Conservation (phyloP, 2,329 filamentous ascomycete genomes). For the Coleophoma eucalyptorum region DNA sequence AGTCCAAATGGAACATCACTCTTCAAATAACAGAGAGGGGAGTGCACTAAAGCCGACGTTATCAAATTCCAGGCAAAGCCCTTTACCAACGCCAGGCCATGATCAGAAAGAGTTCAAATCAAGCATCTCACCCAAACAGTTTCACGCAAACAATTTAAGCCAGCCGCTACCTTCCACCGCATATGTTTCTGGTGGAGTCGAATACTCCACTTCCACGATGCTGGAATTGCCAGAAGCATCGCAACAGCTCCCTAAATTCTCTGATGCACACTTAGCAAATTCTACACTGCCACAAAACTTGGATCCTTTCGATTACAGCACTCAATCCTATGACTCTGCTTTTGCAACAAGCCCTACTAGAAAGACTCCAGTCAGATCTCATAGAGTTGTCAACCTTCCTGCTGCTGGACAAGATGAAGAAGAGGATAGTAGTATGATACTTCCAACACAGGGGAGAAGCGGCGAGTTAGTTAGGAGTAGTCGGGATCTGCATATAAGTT, state of each 20-base stretch:
- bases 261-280: neutral
- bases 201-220: neutral
- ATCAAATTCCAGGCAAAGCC: too few species aligned
- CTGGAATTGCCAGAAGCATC: neutral
- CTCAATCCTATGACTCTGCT: slow-evolving; percentile 18
- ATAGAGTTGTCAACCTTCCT: too few species aligned
- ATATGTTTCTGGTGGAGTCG: neutral
- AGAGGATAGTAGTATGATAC: too few species aligned
- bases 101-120: too few species aligned
- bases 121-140: neutral
- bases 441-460: too few species aligned
- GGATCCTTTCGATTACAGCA: slow-evolving; percentile 11
- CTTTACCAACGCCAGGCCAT: too few species aligned
- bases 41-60: too few species aligned
- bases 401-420: too few species aligned
- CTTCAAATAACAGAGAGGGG: too few species aligned
- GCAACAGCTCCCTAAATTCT: neutral
- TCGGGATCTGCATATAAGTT: too few species aligned
- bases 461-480: too few species aligned
- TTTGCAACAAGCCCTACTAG: slow-evolving; percentile 3
- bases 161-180: neutral
- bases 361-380: neutral
- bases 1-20: too few species aligned
- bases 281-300: neutral
- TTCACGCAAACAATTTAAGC: neutral